Evolutionary conservation across 2,329 filamentous ascomycete species (phyloP).

Genomic region (Diaporthe ampelina): DNA sequence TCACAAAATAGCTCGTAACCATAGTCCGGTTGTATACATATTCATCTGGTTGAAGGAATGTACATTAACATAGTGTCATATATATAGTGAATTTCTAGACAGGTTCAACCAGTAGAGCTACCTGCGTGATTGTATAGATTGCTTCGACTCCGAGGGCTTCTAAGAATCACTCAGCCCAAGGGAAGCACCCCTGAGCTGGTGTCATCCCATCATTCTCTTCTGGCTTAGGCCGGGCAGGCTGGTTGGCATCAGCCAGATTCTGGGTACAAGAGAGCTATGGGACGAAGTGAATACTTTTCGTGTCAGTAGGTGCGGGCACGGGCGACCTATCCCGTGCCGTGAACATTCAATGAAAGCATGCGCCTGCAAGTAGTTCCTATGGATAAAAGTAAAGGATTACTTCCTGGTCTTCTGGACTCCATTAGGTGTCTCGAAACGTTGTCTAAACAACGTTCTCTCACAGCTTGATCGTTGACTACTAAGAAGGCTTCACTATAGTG

Average conservation of each 20-base stretch:
- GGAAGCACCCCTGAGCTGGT: not conserved
- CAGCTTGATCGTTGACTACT: no score
- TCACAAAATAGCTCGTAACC: not conserved
- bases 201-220: not conserved
- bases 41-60: no score
- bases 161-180: not conserved
- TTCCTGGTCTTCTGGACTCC: not conserved
- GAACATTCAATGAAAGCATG: not conserved
- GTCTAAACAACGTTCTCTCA: no score
- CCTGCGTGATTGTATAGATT: not conserved
- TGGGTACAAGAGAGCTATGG: not conserved
- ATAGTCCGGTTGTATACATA: not conserved
- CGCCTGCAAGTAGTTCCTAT: not conserved
- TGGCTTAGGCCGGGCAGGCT: no score
- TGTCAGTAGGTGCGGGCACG: not conserved
- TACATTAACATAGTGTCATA: no score
- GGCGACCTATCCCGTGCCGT: not conserved
- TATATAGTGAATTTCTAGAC: no score
- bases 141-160: not conserved
- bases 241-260: no score
- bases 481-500: not conserved
- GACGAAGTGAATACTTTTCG: not conserved
- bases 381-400: not conserved
- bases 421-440: not conserved
- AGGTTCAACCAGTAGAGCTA: no score